phyloP scores from a whole-genome alignment of 108 stramenopile genomes.

The Asterionellopsis glacialis region DNA sequence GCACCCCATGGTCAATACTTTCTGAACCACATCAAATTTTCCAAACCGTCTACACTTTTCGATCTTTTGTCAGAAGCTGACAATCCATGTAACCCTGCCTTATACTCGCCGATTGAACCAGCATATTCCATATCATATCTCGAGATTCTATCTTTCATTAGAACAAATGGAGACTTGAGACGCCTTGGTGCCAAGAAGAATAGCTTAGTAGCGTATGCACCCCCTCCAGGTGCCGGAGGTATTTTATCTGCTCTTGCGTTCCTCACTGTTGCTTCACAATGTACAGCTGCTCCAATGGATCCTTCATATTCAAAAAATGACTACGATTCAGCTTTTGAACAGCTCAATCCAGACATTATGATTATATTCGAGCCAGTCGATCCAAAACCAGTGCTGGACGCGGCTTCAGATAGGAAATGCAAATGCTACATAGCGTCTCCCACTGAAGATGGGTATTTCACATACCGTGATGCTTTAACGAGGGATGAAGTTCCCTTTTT shows the following conservation, averaged over 20 bases:
- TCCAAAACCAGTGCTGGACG: not conserved
- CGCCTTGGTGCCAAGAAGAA: not conserved
- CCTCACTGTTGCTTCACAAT: slow-evolving; percentile 4
- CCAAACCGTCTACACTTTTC: not conserved
- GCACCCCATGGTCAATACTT: too few species aligned
- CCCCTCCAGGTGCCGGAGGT: slow-evolving; percentile 2
- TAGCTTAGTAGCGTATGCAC: slow-evolving; percentile 5
- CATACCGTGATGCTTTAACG: too few species aligned
- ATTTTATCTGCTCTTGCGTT: slow-evolving; percentile 6
- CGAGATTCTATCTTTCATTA: slow-evolving; percentile 5
- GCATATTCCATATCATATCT: slow-evolving; percentile 1
- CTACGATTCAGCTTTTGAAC: slow-evolving; percentile 6
- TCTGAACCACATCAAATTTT: too few species aligned
- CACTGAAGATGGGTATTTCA: too few species aligned
- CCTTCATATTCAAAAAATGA: slow-evolving; percentile 2
- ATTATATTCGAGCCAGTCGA: slow-evolving; percentile 6
- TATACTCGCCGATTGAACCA: not conserved
- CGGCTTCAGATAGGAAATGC: not conserved
- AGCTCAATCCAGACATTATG: slow-evolving; percentile 6
- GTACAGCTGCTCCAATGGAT: slow-evolving; percentile 12
- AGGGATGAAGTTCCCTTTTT: not conserved
- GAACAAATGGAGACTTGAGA: slow-evolving; percentile 5
- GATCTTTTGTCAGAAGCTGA: not conserved
- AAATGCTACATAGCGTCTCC: too few species aligned
- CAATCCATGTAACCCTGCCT: not conserved